Percentiles rank a stretch among this genome's conserved stretches.
These are phyloP conservation scores for Diutina mesorugosa DNA, from an alignment of 1,139 yeast species.

Conservation along the genomic window DNA sequence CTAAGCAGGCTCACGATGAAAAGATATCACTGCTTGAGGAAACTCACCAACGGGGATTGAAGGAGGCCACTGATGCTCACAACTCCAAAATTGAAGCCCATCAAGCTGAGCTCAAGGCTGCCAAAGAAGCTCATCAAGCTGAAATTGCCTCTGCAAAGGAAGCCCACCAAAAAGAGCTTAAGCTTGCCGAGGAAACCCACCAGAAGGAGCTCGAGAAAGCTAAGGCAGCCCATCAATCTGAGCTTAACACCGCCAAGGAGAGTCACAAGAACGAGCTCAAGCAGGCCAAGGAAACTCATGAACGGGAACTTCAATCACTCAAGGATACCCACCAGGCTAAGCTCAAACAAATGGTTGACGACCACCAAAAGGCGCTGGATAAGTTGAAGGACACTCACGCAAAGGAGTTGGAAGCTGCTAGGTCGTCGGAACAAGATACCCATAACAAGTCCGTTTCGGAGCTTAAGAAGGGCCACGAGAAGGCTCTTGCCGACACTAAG, in stretches of 20 bases:
- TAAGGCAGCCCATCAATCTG: background rate
- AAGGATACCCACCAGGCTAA: background rate
- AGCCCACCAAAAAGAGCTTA: background rate
- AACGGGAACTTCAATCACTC: background rate
- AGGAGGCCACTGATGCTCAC: conserved; percentile 3
- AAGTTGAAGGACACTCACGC: background rate
- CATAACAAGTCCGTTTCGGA: background rate
- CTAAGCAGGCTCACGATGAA: background rate
- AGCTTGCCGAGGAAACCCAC: background rate
- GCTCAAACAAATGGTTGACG: background rate
- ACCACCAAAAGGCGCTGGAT: background rate
- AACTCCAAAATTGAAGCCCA: background rate
- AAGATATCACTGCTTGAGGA: background rate
- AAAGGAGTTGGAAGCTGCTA: background rate
- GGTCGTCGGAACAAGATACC: background rate
- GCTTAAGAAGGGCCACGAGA: background rate
- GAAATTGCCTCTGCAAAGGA: background rate
- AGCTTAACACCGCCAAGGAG: background rate
- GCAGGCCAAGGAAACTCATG: background rate
- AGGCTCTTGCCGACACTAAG: conserved; percentile 3
- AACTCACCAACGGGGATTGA: background rate
- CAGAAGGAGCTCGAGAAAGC: background rate
- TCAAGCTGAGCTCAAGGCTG: background rate
- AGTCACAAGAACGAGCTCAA: background rate
- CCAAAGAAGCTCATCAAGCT: background rate